Base-by-base conservation (phyloP, 768 basidiomycete genomes). In the Phylloporus sp. region DNA sequence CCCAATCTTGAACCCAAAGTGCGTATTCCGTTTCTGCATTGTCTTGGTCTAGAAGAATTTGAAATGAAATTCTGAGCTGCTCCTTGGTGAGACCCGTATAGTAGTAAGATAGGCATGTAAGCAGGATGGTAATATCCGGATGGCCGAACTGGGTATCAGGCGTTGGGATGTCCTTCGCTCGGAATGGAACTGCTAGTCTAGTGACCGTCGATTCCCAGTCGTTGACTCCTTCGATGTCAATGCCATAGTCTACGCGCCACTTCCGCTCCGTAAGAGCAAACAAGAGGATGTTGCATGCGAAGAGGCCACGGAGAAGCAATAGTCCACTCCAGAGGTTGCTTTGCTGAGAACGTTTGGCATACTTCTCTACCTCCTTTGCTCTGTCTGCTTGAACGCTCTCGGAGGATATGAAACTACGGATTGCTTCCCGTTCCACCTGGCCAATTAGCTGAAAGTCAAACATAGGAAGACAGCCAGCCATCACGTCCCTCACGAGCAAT, bases 161-260 rank as follows among this genome's bases (percentile, higher is more conserved):
- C 12, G 29, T 12, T 6, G 29, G 29, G 29, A 29, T 12, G 12
- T 29, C 29, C 29, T 29, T 29, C 12, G 29, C 29, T 12, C 29
- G 6, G 29, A 6, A 29, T 29, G 29, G 29, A 12, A 29, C 29
- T 29, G 28, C 28, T 29, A n/a, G n/a, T n/a, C n/a, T n/a, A n/a
- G n/a, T n/a, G n/a, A n/a, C n/a, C n/a, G n/a, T n/a, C n/a, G n/a
- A n/a, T n/a, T n/a, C n/a, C n/a, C n/a, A n/a, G n/a, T n/a, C n/a
- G n/a, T n/a, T n/a, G 67, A n/a, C n/a, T n/a, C n/a, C n/a, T n/a
- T n/a, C 6, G 4, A 18, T 45, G 18, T 24, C 45, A 34, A 52
- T 45, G 31, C 51, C 65, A 50, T 66, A 67, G 45, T 67, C 62
- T 9, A 67, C 65, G 2, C 65, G 47, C 58, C 58, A 66, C 24